Base-by-base conservation (phyloP, 2,329 filamentous ascomycete genomes). In the Periconia sp. region DNA sequence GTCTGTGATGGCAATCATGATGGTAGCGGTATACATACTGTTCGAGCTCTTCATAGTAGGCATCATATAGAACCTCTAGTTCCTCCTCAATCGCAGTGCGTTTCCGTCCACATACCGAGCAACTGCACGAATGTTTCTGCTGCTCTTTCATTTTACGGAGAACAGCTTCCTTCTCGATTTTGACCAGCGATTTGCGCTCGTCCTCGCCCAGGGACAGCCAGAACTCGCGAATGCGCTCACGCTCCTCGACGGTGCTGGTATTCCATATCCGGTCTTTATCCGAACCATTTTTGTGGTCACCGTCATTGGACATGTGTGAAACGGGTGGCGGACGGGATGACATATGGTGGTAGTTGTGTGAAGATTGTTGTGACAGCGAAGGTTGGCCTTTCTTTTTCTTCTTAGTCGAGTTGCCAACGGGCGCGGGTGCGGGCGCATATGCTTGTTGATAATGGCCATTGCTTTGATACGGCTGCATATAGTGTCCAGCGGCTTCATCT, bases 131-230 rank as follows among this genome's bases (percentile, higher is more conserved):
- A 74, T 97, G 92, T 76, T 97, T 97, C 75, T 99, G 94, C 75
- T 99, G 94, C 75, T 99, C 94, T 81, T 99, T 99, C 94, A 99
- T 99, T 81, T 99, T 99, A 70, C 91, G 92, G 52, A 99, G 79
- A 0, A 99, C 94, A 8, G 94, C 93, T 75, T 99, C 93, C 77
- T 99, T 99, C 76, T 99, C 94, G 30, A 99, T 93, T 76, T 97
- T 97, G 69, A 99, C 92, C 45, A 99, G 80, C 15, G 91, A 94
- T 72, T 96, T 94, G 64, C 94, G 90, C 73, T 97, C 92, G 37
- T 96, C 91, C 74, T 99, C 94, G 62, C 91, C 91, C 42, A 99
- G 77, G 15, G 92, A 92, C 49, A 99, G 83, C 94, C 94, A 99
- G 76, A 97, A 99, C 64, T 96, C 90, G 76, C 97, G 96, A 71